Base-by-base conservation (phyloP, 148 eudicot species). In the Rhododendron williamsianum region DNA sequence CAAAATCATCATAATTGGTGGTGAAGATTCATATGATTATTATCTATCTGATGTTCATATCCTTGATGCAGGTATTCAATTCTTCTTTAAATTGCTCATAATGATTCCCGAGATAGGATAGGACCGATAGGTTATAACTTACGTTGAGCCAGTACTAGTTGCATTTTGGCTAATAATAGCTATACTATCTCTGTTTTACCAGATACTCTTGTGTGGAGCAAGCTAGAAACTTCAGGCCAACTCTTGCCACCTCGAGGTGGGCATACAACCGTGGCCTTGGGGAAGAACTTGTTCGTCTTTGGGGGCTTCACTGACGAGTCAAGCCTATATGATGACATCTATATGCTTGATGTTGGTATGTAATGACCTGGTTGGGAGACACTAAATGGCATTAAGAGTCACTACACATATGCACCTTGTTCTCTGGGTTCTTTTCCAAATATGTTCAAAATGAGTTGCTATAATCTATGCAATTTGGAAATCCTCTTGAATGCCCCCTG, bases 261-360 rank as follows among this genome's bases (percentile, higher is more conserved):
- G 85, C 99, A 97, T 81, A 91, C 94, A 58, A 92, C 98, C 30
- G 86, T 95, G 87, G 92, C 94, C 69, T 89, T 91, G 86, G 98
- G 96, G 79, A 94, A 92, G 88, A 86, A 90, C 88, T 87, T 97
- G 88, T 92, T 97, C 88, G 95, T 97, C 84, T 95, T 95, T 91
- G 99, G 99, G 43, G 98, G 98, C 85, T 97, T 94, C 93, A 91
- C 92, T 46, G 98, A 97, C 87, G 98, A 90, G 78, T 97, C 94
- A 81, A 93, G 90, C 85, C 90, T 95, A 71, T 93, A 89, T 87
- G 94, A 95, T 87, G 99, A 97, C 88, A 91, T 94, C 41, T 91
- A 94, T 88, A 88, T 92, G 94, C 92, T 97, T 85, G 97, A 97
- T 83, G 36, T 92, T 72, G 99, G 99, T 97, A 90, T 87, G 94